Conservation (phyloP, 1,284 basidiomycete genomes). For the Mrakiaceae sp. region DNA sequence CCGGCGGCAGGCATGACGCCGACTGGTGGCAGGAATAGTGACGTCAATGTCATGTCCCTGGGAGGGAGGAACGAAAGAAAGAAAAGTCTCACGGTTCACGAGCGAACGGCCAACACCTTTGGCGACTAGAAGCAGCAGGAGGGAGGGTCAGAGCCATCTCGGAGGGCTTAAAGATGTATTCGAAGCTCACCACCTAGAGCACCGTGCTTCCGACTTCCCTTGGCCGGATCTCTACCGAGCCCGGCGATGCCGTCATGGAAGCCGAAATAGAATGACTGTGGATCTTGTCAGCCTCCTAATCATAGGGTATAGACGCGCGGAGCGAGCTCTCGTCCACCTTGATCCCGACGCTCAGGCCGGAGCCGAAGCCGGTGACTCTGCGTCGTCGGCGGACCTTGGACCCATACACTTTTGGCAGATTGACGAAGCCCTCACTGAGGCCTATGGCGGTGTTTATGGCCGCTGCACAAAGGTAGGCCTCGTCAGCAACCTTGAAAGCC, state of each 20-base stretch:
- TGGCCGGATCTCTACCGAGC: neutral
- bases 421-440: slow-evolving; percentile 26
- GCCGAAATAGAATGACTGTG: slow-evolving; percentile 5
- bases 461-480: neutral
- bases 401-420: slow-evolving; percentile 41
- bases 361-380: slow-evolving; percentile 37
- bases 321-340: neutral
- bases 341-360: slow-evolving; percentile 26
- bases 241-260: neutral
- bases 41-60: too few species aligned
- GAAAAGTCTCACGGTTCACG: too few species aligned
- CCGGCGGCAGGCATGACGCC: too few species aligned
- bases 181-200: slow-evolving; percentile 26
- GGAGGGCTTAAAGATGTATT: too few species aligned
- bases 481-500: neutral
- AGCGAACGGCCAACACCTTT: too few species aligned
- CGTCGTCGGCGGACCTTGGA: slow-evolving; percentile 36
- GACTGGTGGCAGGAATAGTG: too few species aligned
- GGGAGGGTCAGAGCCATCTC: too few species aligned
- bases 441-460: neutral
- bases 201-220: neutral
- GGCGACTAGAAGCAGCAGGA: too few species aligned
- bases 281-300: slow-evolving; percentile 17
- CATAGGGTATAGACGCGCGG: neutral
- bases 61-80: too few species aligned